Evolutionary conservation across 2,329 filamentous ascomycete genomes (phyloP).

Genomic region (Pleochaeta shiraiana): DNA sequence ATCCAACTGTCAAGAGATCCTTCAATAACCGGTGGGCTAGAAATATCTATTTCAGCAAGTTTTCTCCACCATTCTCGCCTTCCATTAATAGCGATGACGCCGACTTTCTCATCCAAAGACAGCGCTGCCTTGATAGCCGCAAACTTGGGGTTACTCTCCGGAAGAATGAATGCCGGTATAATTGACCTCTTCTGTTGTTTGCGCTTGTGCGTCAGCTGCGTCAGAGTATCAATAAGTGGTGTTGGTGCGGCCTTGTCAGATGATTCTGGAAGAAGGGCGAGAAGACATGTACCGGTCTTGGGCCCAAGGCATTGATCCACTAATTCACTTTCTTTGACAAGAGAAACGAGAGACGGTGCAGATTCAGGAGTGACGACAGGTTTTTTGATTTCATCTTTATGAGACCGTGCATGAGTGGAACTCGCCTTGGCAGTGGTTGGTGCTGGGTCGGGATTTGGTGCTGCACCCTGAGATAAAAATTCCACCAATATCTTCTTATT

Average conservation of each 20-base stretch:
- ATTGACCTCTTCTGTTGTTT: slow-evolving; percentile 39
- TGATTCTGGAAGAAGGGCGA: slow-evolving; percentile 42
- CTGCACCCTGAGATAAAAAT: slow-evolving; percentile 60
- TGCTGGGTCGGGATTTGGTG: slow-evolving; percentile 59
- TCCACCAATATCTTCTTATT: slow-evolving; percentile 64
- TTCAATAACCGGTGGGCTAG: slow-evolving; percentile 15
- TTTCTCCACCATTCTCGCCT: slow-evolving; percentile 72
- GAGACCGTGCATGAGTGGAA: slow-evolving; percentile 20
- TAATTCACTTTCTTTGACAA: slow-evolving; percentile 41
- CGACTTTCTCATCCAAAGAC: slow-evolving; percentile 35
- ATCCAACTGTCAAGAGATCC: slow-evolving; percentile 61
- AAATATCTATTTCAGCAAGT: slow-evolving; percentile 23
- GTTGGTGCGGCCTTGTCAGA: slow-evolving; percentile 22
- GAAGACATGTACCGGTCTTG: slow-evolving; percentile 63
- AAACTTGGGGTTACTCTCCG: slow-evolving; percentile 35
- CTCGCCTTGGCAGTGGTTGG: slow-evolving; percentile 25
- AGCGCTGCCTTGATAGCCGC: slow-evolving; percentile 36
- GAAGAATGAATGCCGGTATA: slow-evolving; percentile 68
- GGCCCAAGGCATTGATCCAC: slow-evolving; percentile 48
- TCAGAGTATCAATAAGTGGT: slow-evolving; percentile 41
- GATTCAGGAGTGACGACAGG: slow-evolving; percentile 27
- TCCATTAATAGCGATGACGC: slow-evolving; percentile 65
- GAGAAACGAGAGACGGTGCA: slow-evolving; percentile 40
- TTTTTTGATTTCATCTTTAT: slow-evolving; percentile 21
- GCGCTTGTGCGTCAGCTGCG: slow-evolving; percentile 59